phyloP scores from a whole-genome alignment of 257 asterid species.

The Plantago elongata region DNA sequence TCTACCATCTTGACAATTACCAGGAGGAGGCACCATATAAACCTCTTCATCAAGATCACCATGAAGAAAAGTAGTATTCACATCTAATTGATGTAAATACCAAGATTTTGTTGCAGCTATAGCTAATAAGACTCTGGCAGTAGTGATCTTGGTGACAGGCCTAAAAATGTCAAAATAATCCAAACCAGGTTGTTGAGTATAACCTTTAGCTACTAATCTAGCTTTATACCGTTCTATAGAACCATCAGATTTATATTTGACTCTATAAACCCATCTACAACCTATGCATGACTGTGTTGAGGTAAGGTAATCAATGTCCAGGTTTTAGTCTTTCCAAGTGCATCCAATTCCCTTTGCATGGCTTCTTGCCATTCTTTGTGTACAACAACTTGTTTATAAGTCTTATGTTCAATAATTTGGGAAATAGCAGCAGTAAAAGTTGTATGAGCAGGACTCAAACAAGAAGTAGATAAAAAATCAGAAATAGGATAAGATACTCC shows the following conservation, averaged over 20 bases:
- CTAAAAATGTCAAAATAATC: neutral
- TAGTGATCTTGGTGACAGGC: neutral
- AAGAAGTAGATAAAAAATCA: neutral
- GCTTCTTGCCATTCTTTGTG: neutral
- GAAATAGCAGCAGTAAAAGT: neutral
- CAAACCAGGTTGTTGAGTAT: neutral
- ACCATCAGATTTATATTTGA: too few relatives aligned
- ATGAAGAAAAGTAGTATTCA: neutral
- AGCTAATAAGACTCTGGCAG: neutral
- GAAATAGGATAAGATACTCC: too few relatives aligned
- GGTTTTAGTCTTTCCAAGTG: neutral
- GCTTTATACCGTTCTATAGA: too few relatives aligned
- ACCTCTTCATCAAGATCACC: neutral
- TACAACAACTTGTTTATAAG: neutral
- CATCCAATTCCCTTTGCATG: neutral
- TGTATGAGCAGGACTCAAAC: neutral
- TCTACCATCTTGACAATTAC: neutral
- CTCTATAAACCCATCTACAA: too few relatives aligned
- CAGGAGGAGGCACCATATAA: neutral
- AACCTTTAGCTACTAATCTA: too few relatives aligned
- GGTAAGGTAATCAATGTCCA: neutral
- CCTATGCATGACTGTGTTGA: neutral
- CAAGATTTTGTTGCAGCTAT: neutral
- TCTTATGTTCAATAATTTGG: neutral
- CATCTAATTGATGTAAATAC: neutral